Base-by-base conservation (phyloP, 352 stramenopile species). In the Phytophthora crassamura region DNA sequence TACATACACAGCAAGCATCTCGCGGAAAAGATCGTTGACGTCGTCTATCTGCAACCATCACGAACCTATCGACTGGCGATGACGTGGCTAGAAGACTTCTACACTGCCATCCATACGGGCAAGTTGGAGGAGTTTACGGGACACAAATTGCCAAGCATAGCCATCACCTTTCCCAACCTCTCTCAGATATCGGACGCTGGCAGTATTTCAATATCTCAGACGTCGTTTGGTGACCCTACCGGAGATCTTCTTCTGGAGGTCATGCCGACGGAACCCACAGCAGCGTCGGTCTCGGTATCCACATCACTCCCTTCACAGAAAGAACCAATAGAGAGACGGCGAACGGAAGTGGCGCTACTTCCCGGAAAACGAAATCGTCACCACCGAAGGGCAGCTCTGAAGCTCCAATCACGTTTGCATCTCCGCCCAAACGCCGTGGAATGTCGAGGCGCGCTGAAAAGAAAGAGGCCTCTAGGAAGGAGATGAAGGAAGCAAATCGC, bases 11-110 rank as follows among this genome's bases (percentile, higher is more conserved):
- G 33, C 15, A 55, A 64, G 22, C 33, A 56, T 11, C 34, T 64
- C 11, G 45, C 46, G 7, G 46, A 64, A 38, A 45, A 51, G 25
- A 57, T 64, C 22, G 32, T 38, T n/a, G 35, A 54, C 15, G 56
- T 64, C 4, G 50, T 64, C 12, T 57, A 45, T 7, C 15, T 54
- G 14, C 46, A 64, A 16, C 33, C 45, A 25, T 45, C 56, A 9
- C 45, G 35, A 6, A 57, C 46, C 15, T 64, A 43, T 30, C 7
- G 30, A 7, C 11, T 52, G 7, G 56, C 35, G 11, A 36, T 64
- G 18, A 36, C 25, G 14, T 64, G 46, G 56, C 25, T 57, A 3
- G 5, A 57, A 40, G 38, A 22, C n/a, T 57, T 64, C 18, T 46
- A 64, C 20, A 34, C 45, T 7, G 36, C 35, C 15, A 1, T 56